Conservation (phyloP, 2,329 filamentous ascomycete species). For the Aspergillus sergii region DNA sequence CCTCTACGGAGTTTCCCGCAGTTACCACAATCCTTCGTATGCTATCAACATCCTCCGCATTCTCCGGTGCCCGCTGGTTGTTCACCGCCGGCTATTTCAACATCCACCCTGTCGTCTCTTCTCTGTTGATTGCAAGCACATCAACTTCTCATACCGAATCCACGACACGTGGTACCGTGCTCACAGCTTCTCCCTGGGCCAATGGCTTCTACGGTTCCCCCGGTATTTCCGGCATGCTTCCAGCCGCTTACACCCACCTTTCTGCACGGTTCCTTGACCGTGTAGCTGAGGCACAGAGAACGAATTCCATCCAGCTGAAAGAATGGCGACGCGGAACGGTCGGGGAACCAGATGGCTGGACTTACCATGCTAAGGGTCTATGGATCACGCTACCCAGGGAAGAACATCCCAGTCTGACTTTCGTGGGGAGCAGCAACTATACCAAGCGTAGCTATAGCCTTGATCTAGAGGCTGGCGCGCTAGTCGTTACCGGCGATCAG, state of each 20-base stretch:
- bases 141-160: conserved; percentile 34
- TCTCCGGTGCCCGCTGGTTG: conserved; percentile 78
- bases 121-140: conserved; percentile 74
- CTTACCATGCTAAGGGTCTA: conserved; percentile 94
- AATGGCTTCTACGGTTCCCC: conserved; percentile 93
- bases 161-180: conserved; percentile 69
- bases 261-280: conserved; percentile 76
- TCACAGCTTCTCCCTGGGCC: conserved; percentile 89
- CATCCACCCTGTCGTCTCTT: conserved; percentile 80
- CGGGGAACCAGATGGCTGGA: conserved; percentile 83
- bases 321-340: conserved; percentile 88
- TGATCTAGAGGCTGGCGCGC: conserved; percentile 84
- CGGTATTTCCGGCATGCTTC: conserved; percentile 86
- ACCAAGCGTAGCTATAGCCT: conserved; percentile 91
- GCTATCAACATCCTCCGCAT: conserved; percentile 62
- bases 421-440: conserved; percentile 93
- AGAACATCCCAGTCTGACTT: conserved; percentile 70
- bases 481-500: conserved; percentile 80
- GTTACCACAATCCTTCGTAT: conserved; percentile 73
- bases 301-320: conserved; percentile 68
- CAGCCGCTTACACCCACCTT: conserved; percentile 88
- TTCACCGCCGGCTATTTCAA: conserved; percentile 99
- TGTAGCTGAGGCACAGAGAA: conserved; percentile 56
- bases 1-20: conserved; percentile 85
- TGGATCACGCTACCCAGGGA: conserved; percentile 73